These are phyloP conservation scores for Suillus spraguei DNA, from an alignment of 768 basidiomycete genomes.

Conservation along the genomic window DNA sequence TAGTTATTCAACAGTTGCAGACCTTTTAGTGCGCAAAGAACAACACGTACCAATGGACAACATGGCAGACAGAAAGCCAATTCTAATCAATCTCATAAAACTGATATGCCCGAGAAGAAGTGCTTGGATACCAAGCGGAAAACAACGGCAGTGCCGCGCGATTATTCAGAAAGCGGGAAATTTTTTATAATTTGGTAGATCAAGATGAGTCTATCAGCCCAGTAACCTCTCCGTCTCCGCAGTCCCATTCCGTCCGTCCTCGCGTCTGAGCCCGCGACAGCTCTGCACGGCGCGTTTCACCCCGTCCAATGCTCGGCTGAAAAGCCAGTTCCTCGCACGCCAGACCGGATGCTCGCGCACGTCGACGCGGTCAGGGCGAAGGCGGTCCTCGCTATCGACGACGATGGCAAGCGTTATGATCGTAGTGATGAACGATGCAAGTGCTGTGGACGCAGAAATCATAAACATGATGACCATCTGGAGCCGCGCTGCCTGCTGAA, in stretches of 20 bases:
- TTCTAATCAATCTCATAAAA: slow-evolving; percentile 44
- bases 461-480: slow-evolving; percentile 97
- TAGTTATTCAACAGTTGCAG: slow-evolving; percentile 27
- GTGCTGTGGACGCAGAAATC: slow-evolving; percentile 77
- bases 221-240: slow-evolving; percentile 16
- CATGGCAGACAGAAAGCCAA: slow-evolving; percentile 51
- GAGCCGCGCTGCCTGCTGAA: slow-evolving; percentile 81
- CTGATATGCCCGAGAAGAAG: slow-evolving; percentile 45
- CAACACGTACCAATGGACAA: slow-evolving; percentile 51
- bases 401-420: slow-evolving; percentile 60
- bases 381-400: slow-evolving; percentile 68
- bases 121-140: slow-evolving; percentile 69
- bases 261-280: slow-evolving; percentile 16
- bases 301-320: slow-evolving; percentile 21
- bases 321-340: slow-evolving; percentile 36
- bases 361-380: slow-evolving; percentile 66
- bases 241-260: not conserved
- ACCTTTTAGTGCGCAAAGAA: not conserved
- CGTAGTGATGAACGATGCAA: slow-evolving; percentile 69
- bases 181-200: too few species aligned
- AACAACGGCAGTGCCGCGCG: slow-evolving; percentile 52
- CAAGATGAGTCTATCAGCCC: slow-evolving; percentile 14
- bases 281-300: slow-evolving; percentile 6
- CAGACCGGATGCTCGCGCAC: slow-evolving; percentile 32
- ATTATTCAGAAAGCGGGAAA: too few species aligned